Percentiles rank a stretch among this genome's conserved stretches.
Evolutionary conservation across 495 filamentous ascomycete genomes (phyloP).

Genomic region (Neurospora africana): DNA sequence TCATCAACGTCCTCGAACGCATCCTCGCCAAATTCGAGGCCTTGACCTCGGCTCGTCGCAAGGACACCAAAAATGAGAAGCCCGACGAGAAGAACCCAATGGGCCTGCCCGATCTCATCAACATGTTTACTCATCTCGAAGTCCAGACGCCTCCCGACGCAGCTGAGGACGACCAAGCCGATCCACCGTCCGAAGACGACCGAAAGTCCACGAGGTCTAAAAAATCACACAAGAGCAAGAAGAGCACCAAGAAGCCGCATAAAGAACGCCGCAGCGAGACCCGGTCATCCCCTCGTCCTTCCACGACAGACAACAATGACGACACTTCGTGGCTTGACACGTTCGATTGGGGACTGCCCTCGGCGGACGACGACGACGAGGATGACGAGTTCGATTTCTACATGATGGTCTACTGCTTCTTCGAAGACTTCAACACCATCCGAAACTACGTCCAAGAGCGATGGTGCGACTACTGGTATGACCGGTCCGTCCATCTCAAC

Average conservation of each 20-base stretch:
- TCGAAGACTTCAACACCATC: slow-evolving; percentile 23
- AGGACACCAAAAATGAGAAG: background rate
- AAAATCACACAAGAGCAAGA: slow-evolving; percentile 8
- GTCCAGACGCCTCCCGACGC: slow-evolving; percentile 5
- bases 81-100: background rate
- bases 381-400: slow-evolving; percentile 20
- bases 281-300: background rate
- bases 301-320: background rate
- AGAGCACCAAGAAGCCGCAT: slow-evolving; percentile 10
- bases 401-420: slow-evolving; percentile 26
- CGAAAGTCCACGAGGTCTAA: background rate
- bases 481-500: slow-evolving; percentile 9
- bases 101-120: slow-evolving; percentile 13
- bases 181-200: slow-evolving; percentile 4
- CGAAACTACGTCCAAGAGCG: slow-evolving; percentile 18
- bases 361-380: slow-evolving; percentile 3
- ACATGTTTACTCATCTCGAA: slow-evolving; percentile 20
- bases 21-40: slow-evolving; percentile 14
- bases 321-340: slow-evolving; percentile 11
- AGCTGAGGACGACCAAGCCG: background rate
- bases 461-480: slow-evolving; percentile 21
- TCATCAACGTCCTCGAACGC: slow-evolving; percentile 17
- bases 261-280: slow-evolving; percentile 8
- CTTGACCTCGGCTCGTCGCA: slow-evolving; percentile 1
- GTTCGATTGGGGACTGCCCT: slow-evolving; percentile 4